Evolutionary conservation across 345 rosid species (phyloP).

Genomic region (Populus simonii): DNA sequence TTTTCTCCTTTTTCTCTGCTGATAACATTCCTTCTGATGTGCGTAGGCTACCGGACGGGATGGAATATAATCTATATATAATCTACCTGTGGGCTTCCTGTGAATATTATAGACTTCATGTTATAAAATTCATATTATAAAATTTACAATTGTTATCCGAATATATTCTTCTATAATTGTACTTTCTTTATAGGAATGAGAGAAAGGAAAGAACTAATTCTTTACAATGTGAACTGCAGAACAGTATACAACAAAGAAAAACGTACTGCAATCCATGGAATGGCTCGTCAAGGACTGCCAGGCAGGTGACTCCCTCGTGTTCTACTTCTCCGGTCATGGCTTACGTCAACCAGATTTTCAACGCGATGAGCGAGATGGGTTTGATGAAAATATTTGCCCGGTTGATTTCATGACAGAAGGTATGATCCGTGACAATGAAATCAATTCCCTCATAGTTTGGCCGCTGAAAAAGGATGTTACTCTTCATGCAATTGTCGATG

Average conservation of each 20-base stretch:
- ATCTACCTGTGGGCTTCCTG: too few species aligned
- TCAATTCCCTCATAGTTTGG: slow-evolving; percentile 42
- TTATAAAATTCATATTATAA: too few species aligned
- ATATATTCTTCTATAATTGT: too few species aligned
- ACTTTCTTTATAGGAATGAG: too few species aligned
- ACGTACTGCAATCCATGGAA: slow-evolving; percentile 33
- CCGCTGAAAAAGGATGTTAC: slow-evolving; percentile 46
- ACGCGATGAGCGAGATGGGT: slow-evolving; percentile 55
- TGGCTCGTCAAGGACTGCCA: slow-evolving; percentile 50
- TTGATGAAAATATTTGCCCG: slow-evolving; percentile 56
- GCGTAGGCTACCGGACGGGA: too few species aligned
- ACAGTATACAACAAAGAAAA: slow-evolving; percentile 43
- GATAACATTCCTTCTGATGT: too few species aligned
- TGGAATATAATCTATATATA: too few species aligned
- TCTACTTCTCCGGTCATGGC: slow-evolving; percentile 69
- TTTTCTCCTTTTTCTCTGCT: too few species aligned
- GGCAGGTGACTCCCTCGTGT: slow-evolving; percentile 49
- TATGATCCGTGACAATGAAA: slow-evolving; percentile 43
- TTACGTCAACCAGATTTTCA: slow-evolving; percentile 37
- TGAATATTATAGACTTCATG: too few species aligned
- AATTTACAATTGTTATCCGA: too few species aligned
- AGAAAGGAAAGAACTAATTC: too few species aligned
- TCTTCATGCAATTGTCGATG: slow-evolving; percentile 64
- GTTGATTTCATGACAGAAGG: slow-evolving; percentile 49
- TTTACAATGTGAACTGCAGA: slow-evolving; percentile 17